Conservation (phyloP, 805 yeast genomes). For the Wickerhamiella siamensis region DNA sequence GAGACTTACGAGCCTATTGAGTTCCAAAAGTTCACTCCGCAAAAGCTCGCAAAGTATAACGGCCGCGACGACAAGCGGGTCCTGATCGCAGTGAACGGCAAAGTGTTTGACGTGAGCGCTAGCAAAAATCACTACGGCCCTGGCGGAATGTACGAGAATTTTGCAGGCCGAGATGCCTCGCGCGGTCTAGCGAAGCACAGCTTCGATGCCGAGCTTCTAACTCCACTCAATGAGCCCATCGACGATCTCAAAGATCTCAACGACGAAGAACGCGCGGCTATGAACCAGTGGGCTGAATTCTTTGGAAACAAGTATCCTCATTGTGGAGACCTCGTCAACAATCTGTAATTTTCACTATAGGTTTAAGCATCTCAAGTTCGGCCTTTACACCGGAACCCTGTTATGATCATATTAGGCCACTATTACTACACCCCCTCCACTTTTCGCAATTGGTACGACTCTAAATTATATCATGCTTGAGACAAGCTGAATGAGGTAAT, state of each 20-base stretch:
- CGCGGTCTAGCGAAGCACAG: conserved; percentile 83
- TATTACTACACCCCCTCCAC: too few species aligned
- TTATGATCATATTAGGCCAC: too few species aligned
- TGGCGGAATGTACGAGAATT: conserved; percentile 84
- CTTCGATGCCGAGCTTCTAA: conserved; percentile 55
- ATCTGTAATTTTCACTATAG: neutral
- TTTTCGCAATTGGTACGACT: too few species aligned
- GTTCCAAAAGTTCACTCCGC: conserved; percentile 50
- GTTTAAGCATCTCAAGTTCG: too few species aligned
- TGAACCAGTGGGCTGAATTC: conserved; percentile 75
- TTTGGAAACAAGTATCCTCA: conserved; percentile 69
- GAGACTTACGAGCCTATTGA: conserved; percentile 15
- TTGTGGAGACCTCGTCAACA: conserved; percentile 50
- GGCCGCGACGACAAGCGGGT: conserved; percentile 70
- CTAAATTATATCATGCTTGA: too few species aligned
- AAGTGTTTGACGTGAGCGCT: conserved; percentile 66
- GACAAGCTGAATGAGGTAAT: too few species aligned
- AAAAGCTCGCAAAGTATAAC: conserved; percentile 55
- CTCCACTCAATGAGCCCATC: conserved; percentile 60
- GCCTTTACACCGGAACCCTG: too few species aligned
- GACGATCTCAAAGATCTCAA: conserved; percentile 54
- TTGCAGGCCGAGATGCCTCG: conserved; percentile 93
- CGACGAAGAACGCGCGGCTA: conserved; percentile 44
- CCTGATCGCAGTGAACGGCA: conserved; percentile 75
- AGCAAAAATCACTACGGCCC: conserved; percentile 89